These are phyloP conservation scores for Cylindrodendrum hubeiense DNA, from an alignment of 2,329 filamentous ascomycete genomes.

Conservation along the genomic window DNA sequence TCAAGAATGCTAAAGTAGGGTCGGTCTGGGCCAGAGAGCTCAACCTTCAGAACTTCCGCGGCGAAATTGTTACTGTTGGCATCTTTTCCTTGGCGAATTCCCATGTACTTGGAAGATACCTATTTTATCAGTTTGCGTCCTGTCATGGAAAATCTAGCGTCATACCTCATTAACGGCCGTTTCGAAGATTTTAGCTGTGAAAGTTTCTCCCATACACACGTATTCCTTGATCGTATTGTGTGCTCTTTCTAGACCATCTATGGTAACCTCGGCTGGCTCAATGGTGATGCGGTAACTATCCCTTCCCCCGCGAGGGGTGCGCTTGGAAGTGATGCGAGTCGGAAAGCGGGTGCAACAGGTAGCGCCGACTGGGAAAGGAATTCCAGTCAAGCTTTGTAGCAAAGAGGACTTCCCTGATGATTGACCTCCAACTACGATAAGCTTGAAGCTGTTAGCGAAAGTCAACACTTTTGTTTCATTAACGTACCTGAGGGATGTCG, in stretches of 20 bases:
- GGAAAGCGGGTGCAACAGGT: slow-evolving; percentile 53
- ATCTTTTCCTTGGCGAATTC: slow-evolving; percentile 41
- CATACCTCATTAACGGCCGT: slow-evolving; percentile 48
- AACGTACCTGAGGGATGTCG: slow-evolving; percentile 50
- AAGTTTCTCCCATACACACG: slow-evolving; percentile 30
- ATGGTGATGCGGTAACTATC: slow-evolving; percentile 50
- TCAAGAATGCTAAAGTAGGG: slow-evolving; percentile 54
- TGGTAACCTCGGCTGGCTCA: slow-evolving; percentile 39
- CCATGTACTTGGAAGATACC: slow-evolving; percentile 47
- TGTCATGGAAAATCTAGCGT: neutral
- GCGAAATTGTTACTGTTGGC: slow-evolving; percentile 51
- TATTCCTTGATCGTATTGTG: slow-evolving; percentile 38
- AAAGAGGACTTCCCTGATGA: slow-evolving; percentile 55
- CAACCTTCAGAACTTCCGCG: slow-evolving; percentile 52
- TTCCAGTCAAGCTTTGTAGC: slow-evolving; percentile 51
- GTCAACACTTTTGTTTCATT: neutral
- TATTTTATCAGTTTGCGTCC: slow-evolving; percentile 1
- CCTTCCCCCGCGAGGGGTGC: slow-evolving; percentile 43
- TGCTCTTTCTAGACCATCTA: slow-evolving; percentile 36
- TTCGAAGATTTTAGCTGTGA: slow-evolving; percentile 47
- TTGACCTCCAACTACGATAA: slow-evolving; percentile 53
- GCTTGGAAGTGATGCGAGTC: slow-evolving; percentile 52
- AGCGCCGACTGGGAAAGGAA: slow-evolving; percentile 50
- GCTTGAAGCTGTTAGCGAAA: slow-evolving; percentile 32
- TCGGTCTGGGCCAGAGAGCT: slow-evolving; percentile 51